Conservation (phyloP, 2,329 filamentous ascomycete species). For the Ascochyta clinopodiicola region DNA sequence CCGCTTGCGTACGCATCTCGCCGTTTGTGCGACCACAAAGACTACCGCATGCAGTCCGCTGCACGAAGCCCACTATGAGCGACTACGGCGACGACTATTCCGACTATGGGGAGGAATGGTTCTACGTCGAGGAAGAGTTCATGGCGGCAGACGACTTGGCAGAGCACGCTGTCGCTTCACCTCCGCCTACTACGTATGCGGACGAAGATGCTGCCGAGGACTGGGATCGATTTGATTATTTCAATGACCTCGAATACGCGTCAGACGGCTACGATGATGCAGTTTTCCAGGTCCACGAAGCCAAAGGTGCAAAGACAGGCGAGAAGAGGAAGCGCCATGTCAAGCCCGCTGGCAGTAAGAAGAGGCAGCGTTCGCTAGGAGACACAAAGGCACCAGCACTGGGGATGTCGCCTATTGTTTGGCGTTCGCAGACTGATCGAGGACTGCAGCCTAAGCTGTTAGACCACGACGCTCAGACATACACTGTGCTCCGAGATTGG, state of each 20-base stretch:
- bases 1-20: slow-evolving; percentile 12
- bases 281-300: slow-evolving; percentile 36
- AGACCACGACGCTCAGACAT: slow-evolving; percentile 41
- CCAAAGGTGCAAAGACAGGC: slow-evolving; percentile 29
- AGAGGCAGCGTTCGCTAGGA: slow-evolving; percentile 28
- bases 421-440: slow-evolving; percentile 38
- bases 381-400: slow-evolving; percentile 14
- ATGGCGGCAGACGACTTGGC: slow-evolving; percentile 56
- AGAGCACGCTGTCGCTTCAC: slow-evolving; percentile 55
- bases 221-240: slow-evolving; percentile 58
- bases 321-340: slow-evolving; percentile 41
- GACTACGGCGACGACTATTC: slow-evolving; percentile 52
- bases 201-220: slow-evolving; percentile 46
- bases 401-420: slow-evolving; percentile 42
- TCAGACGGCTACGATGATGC: slow-evolving; percentile 56
- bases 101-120: slow-evolving; percentile 52
- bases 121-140: slow-evolving; percentile 56
- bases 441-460: slow-evolving; percentile 31
- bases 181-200: slow-evolving; percentile 42
- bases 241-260: slow-evolving; percentile 57
- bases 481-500: slow-evolving; percentile 56
- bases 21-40: slow-evolving; percentile 7
- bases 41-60: slow-evolving; percentile 12
- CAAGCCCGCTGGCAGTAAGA: slow-evolving; percentile 27
- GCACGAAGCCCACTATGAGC: slow-evolving; percentile 40